Conservation (phyloP, 306 rosid genomes). For the Vigna unguiculata region DNA sequence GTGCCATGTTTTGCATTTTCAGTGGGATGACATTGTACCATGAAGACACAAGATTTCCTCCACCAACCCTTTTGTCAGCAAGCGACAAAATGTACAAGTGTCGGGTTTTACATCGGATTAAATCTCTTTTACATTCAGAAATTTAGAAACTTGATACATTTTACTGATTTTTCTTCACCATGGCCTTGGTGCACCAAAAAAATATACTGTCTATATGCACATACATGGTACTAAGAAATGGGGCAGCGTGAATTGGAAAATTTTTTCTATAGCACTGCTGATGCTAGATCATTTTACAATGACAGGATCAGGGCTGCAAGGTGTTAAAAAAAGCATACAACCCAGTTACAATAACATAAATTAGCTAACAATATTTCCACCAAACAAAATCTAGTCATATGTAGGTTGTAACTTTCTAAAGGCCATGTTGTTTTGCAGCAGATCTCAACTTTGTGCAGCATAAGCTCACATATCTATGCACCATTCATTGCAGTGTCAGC, state of each 20-base stretch:
- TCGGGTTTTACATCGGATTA: constrained; percentile 2
- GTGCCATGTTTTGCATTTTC: constrained; percentile 3
- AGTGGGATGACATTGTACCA: neutral
- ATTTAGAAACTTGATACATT: neutral
- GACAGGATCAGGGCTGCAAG: constrained; percentile 45
- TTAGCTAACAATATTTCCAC: constrained; percentile 37
- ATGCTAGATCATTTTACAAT: constrained; percentile 38
- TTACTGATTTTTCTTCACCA: constrained; percentile 13
- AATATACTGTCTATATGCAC: constrained; percentile 23
- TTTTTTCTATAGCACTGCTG: constrained; percentile 41
- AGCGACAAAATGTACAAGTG: neutral
- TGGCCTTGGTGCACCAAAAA: constrained; percentile 22
- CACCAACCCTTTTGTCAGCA: constrained; percentile 5
- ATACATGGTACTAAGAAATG: constrained; percentile 33
- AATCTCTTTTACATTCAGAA: constrained; percentile 11
- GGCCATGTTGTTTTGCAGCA: constrained; percentile 38
- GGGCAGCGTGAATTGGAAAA: constrained; percentile 30
- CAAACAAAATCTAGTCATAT: constrained; percentile 39
- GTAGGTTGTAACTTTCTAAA: constrained; percentile 44
- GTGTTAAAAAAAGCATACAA: constrained; percentile 48
- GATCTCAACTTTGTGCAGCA: constrained; percentile 44
- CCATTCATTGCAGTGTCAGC: constrained; percentile 77
- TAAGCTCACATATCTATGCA: constrained; percentile 53
- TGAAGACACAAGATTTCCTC: constrained; percentile 10
- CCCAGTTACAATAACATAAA: constrained; percentile 53